A percentile compares a stretch with the other conserved stretches of the same genome.
phyloP scores from a whole-genome alignment of 495 filamentous ascomycete genomes.

The Hypoxylon fragiforme region DNA sequence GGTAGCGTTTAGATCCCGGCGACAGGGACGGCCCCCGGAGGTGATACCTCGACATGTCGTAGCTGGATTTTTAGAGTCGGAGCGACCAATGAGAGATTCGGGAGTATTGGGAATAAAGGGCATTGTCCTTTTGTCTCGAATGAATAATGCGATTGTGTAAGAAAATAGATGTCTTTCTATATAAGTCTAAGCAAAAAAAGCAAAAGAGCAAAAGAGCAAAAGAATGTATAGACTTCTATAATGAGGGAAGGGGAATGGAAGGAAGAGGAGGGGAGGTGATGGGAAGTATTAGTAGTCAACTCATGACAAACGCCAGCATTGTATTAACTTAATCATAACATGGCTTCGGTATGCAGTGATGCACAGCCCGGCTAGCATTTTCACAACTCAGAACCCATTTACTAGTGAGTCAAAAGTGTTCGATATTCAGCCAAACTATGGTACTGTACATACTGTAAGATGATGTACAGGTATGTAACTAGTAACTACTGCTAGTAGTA shows the following conservation, averaged over 20 bases:
- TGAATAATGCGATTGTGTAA: no score
- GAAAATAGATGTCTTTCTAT: neutral
- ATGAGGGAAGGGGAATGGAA: neutral
- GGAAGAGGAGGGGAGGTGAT: neutral
- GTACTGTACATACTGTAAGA: no score
- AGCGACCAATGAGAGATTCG: slow-evolving; percentile 73
- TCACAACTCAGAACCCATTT: slow-evolving; percentile 2
- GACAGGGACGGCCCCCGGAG: slow-evolving; percentile 73
- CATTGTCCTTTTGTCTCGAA: slow-evolving; percentile 51
- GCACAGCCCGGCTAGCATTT: no score
- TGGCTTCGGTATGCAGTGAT: neutral
- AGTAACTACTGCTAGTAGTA: no score
- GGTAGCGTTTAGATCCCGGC: slow-evolving; percentile 61
- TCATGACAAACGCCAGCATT: neutral
- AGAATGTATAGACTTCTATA: neutral
- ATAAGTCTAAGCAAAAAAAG: slow-evolving; percentile 5
- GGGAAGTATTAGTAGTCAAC: neutral
- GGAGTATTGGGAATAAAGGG: slow-evolving; percentile 81
- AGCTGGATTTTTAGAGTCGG: slow-evolving; percentile 80
- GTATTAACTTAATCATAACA: slow-evolving; percentile 5
- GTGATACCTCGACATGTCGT: slow-evolving; percentile 90
- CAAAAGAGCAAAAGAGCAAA: slow-evolving; percentile 3
- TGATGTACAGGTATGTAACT: no score
- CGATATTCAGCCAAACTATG: neutral
- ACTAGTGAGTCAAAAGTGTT: neutral